phyloP scores from a whole-genome alignment of 768 basidiomycete genomes.

The Trametes punicea region DNA sequence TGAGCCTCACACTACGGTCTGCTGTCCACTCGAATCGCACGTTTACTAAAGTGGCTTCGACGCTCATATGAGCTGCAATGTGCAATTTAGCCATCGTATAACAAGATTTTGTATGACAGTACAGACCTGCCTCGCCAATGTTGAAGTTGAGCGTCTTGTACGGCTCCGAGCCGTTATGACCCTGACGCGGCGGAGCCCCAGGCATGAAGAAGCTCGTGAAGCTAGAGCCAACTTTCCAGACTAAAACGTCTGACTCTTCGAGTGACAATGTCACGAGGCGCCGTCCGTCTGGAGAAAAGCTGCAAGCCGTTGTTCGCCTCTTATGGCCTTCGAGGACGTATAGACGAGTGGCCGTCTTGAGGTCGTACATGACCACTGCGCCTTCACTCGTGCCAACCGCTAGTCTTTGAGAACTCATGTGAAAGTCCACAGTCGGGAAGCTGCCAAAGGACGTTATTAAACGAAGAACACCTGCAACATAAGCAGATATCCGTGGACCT shows the following conservation, averaged over 20 bases:
- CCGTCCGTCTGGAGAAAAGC: conserved; percentile 92
- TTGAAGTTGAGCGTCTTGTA: conserved; percentile 88
- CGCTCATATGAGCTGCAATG: conserved; percentile 48
- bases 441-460: conserved; percentile 35
- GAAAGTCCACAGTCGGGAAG: conserved; percentile 93
- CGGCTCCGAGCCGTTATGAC: conserved; percentile 74
- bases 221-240: conserved; percentile 95
- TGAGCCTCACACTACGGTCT: conserved; percentile 78
- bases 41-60: conserved; percentile 64
- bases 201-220: conserved; percentile 88
- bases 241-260: conserved; percentile 77
- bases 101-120: not conserved
- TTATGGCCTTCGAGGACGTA: conserved; percentile 94
- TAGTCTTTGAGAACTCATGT: conserved; percentile 79
- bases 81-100: not conserved
- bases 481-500: conserved; percentile 30
- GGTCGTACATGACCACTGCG: conserved; percentile 92
- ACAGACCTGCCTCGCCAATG: conserved; percentile 76
- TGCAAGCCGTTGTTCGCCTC: conserved; percentile 75
- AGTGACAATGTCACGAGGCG: conserved; percentile 84
- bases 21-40: conserved; percentile 83
- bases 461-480: not conserved
- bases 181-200: conserved; percentile 89
- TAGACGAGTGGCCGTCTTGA: conserved; percentile 91
- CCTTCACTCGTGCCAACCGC: conserved; percentile 95